Evolutionary conservation across 805 yeast species (phyloP).

Genomic region (Saturnispora sanitii): DNA sequence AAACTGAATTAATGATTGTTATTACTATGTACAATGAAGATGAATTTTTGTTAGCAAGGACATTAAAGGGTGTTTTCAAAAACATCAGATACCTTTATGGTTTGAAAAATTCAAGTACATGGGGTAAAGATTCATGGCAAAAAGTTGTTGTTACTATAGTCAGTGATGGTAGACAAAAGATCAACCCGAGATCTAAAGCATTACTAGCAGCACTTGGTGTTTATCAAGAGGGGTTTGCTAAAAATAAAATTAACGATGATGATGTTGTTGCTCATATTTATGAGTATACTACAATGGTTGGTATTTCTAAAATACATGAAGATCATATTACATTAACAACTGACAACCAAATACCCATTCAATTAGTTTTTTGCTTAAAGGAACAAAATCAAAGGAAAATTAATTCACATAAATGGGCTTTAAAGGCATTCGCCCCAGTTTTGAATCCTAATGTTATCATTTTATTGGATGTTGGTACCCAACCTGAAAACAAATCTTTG

Average conservation of each 20-base stretch:
- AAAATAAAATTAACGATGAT: conserved; percentile 74
- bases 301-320: conserved; percentile 52
- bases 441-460: conserved; percentile 76
- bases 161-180: conserved; percentile 84
- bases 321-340: conserved; percentile 59
- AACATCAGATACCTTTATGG: conserved; percentile 70
- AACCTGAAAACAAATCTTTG: conserved; percentile 74
- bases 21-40: conserved; percentile 87
- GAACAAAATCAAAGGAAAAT: conserved; percentile 85
- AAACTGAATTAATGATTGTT: conserved; percentile 78
- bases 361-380: conserved; percentile 79
- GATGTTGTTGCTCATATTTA: conserved; percentile 81
- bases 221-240: conserved; percentile 93
- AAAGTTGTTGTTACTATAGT: conserved; percentile 84
- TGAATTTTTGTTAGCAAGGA: conserved; percentile 71
- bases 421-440: conserved; percentile 82
- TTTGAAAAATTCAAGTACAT: conserved; percentile 50
- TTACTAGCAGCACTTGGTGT: conserved; percentile 80
- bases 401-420: conserved; percentile 95
- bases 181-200: conserved; percentile 70
- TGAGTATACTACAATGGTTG: conserved; percentile 89
- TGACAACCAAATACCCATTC: conserved; percentile 68
- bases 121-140: conserved; percentile 98
- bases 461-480: conserved; percentile 89
- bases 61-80: conserved; percentile 83